phyloP scores from a whole-genome alignment of 768 basidiomycete species.

The Glaciozyma martinii region DNA sequence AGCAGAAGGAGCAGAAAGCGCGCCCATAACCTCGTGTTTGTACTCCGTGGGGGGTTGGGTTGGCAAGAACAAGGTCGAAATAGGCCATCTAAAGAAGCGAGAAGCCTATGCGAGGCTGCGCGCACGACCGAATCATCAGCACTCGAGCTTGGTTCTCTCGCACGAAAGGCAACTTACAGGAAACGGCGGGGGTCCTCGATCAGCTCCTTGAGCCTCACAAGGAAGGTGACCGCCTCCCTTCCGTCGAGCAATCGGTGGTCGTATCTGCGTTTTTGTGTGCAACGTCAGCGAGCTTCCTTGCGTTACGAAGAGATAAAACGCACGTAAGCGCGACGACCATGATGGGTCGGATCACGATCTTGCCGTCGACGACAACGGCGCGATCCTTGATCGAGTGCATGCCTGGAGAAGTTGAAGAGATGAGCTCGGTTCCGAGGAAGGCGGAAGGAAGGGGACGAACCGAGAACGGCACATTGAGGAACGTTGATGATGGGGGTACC shows the following conservation, averaged over 20 bases:
- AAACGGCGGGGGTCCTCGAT: constrained; percentile 68
- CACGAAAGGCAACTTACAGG: not conserved
- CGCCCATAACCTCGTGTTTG: too few species aligned
- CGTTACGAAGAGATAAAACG: not conserved
- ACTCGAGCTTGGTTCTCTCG: not conserved
- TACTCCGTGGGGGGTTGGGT: too few species aligned
- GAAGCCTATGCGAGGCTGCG: too few species aligned
- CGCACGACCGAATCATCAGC: not conserved
- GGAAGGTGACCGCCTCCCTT: constrained; percentile 92
- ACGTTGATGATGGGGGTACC: constrained; percentile 99
- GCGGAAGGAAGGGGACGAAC: constrained; percentile 41
- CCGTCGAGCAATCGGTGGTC: constrained; percentile 94
- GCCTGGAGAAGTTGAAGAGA: constrained; percentile 42
- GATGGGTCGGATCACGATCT: constrained; percentile 93
- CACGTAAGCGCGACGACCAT: constrained; percentile 60
- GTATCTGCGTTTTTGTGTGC: constrained; percentile 57
- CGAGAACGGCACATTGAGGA: constrained; percentile 87
- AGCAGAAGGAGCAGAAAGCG: too few species aligned
- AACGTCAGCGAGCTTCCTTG: not conserved
- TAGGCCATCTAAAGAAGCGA: too few species aligned
- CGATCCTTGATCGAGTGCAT: constrained; percentile 86
- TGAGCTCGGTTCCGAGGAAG: not conserved
- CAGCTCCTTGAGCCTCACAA: constrained; percentile 88
- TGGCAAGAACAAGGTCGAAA: too few species aligned
- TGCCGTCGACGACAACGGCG: constrained; percentile 80